Percentiles rank a stretch among this genome's conserved stretches.
Evolutionary conservation across 768 basidiomycete species (phyloP).

Genomic region (Mrakia blollopis): DNA sequence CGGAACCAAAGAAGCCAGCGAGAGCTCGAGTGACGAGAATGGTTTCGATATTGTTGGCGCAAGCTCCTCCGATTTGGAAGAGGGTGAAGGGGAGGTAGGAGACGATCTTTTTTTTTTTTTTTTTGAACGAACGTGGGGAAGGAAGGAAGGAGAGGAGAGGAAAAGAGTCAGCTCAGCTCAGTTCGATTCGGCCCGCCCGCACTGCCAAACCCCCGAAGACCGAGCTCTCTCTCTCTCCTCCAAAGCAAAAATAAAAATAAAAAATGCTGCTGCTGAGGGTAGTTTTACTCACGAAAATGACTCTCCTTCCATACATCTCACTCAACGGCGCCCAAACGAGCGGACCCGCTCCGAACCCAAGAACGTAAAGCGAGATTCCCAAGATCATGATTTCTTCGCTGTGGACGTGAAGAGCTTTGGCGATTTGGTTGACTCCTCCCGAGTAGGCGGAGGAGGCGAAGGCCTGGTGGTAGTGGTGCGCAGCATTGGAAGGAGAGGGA

Average conservation of each 20-base stretch:
- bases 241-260: not conserved
- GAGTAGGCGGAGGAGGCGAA: slow-evolving; percentile 30
- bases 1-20: slow-evolving; percentile 27
- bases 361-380: slow-evolving; percentile 28
- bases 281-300: slow-evolving; percentile 6
- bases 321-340: slow-evolving; percentile 32
- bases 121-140: not conserved
- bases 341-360: slow-evolving; percentile 30
- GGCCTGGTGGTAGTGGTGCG: not conserved
- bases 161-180: not conserved
- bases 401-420: not conserved
- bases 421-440: slow-evolving; percentile 19
- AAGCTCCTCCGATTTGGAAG: slow-evolving; percentile 32
- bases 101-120: too few species aligned
- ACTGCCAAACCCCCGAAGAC: not conserved
- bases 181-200: not conserved
- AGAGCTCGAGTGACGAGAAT: slow-evolving; percentile 30
- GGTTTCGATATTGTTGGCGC: slow-evolving; percentile 33
- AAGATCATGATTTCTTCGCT: slow-evolving; percentile 13
- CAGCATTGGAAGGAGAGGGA: not conserved
- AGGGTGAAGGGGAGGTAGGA: slow-evolving; percentile 31
- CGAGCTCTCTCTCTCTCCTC: too few species aligned
- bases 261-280: not conserved
- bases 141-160: not conserved
- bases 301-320: slow-evolving; percentile 33